Evolutionary conservation across 2,329 filamentous ascomycete genomes (phyloP), one percentile per base, ranked within the genome.

Genomic region (Epichloe gansuensis): DNA sequence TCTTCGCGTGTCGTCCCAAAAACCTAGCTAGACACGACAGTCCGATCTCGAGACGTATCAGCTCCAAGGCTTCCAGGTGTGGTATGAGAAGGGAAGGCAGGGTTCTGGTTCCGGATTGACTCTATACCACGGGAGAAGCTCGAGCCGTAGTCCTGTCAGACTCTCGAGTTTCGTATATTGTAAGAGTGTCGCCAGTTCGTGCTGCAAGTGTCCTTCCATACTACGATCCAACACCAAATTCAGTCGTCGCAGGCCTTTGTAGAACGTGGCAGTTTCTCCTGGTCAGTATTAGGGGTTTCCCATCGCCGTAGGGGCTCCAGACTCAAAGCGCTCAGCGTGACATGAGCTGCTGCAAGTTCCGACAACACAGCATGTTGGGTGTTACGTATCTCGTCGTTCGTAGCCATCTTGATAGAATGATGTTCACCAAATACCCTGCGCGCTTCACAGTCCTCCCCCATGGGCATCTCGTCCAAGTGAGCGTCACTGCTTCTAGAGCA

Each of bases 401-500:
- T 48, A 3, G 55, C 55, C n/a, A 59, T 39, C 21, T 53, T 44
- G 41, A 63, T 46, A 1, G 60, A 62, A 2, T 44, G 43, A 6
- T 61, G 54, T 5, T 50, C 15, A n/a, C 37, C 42, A 47, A 60
- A 63, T 3, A 52, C 43, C 25, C 12, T 35, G 3, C 38, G 34
- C 37, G 51, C 31, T 13, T 56, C 50, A 2, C 42, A 21, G 11
- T 31, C 46, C 9, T 50, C 52, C 8, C 53, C 61, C 59, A 62
- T 11, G 61, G 60, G 41, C 56, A 57, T n/a, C 54, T 31, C 9
- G 44, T 52, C 61, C 61, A 63, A 15, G 61, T 61, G 35, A 63
- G 50, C 15, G 37, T 56, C 15, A 62, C 23, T 4, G 56, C 54
- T 35, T 56, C 56, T n/a, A 63, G 58, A 44, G 56, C 58, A 13